Conservation (phyloP, 768 basidiomycete genomes). For the Lactarius indigo region DNA sequence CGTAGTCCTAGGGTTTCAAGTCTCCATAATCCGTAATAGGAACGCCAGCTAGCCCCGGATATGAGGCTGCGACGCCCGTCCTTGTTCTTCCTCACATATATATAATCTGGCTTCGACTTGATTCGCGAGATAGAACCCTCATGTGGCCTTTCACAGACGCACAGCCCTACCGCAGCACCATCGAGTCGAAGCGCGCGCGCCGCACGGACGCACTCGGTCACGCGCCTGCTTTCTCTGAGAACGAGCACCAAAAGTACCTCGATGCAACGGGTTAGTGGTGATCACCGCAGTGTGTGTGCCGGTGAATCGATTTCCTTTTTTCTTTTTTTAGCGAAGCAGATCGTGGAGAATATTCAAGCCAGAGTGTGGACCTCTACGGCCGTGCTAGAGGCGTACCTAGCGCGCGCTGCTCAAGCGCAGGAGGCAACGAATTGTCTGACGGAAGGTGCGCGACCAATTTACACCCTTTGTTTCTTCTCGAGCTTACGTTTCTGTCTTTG, state of each 20-base stretch:
- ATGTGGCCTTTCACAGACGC: constrained; percentile 13
- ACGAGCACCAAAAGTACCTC: constrained; percentile 29
- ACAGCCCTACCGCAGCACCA: constrained; percentile 2
- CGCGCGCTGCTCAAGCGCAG: constrained; percentile 54
- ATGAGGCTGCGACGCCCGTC: not conserved
- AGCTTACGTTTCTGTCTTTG: not conserved
- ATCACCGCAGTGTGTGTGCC: too few species aligned
- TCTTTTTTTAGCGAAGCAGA: constrained; percentile 37
- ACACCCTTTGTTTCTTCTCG: not conserved
- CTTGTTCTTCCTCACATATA: not conserved
- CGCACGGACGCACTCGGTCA: constrained; percentile 27
- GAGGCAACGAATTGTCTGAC: constrained; percentile 71
- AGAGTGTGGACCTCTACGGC: constrained; percentile 46
- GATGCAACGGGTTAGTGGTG: constrained; percentile 46
- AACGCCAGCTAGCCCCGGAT: not conserved
- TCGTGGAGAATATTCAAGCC: constrained; percentile 39
- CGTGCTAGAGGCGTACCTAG: constrained; percentile 44
- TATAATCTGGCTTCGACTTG: not conserved
- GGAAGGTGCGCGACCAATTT: constrained; percentile 48
- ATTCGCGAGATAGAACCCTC: not conserved
- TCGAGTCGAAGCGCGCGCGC: constrained; percentile 23
- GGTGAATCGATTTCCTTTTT: too few species aligned
- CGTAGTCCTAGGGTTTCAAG: not conserved
- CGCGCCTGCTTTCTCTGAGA: constrained; percentile 11
- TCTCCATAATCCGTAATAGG: too few species aligned